A percentile compares a stretch with the other conserved stretches of the same genome.
Evolutionary conservation across 495 filamentous ascomycete species (phyloP).

Genomic region (Bathelium albidoporum): DNA sequence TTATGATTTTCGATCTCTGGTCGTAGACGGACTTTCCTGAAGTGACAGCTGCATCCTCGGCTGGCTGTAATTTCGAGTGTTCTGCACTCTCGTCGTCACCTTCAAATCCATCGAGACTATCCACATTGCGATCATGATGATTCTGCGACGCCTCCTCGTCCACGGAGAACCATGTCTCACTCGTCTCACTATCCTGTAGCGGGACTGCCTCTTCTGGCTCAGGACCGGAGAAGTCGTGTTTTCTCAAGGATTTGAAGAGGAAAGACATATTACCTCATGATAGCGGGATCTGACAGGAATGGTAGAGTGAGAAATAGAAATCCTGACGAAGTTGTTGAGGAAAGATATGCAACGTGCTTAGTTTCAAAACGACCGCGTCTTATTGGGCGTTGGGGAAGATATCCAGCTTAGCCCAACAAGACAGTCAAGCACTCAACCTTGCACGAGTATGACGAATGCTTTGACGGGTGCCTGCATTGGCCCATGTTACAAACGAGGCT

Average conservation of each 20-base stretch:
- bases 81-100: not conserved
- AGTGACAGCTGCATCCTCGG: not conserved
- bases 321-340: not conserved
- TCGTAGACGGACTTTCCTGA: not conserved
- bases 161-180: not conserved
- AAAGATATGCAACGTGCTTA: not conserved
- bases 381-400: not conserved
- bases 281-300: not conserved
- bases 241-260: not conserved
- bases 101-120: not conserved
- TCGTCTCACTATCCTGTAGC: not conserved
- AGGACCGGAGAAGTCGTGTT: not conserved
- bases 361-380: not conserved
- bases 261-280: not conserved
- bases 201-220: not conserved
- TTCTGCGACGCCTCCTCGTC: not conserved
- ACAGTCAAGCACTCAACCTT: no score
- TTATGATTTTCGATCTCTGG: constrained; percentile 36
- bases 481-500: no score
- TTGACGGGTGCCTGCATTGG: not conserved
- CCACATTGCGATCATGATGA: not conserved
- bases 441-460: no score
- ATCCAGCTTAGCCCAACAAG: no score
- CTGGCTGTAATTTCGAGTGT: not conserved
- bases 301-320: not conserved